Base-by-base conservation (phyloP, 257 asterid species). In the Striga asiatica region DNA sequence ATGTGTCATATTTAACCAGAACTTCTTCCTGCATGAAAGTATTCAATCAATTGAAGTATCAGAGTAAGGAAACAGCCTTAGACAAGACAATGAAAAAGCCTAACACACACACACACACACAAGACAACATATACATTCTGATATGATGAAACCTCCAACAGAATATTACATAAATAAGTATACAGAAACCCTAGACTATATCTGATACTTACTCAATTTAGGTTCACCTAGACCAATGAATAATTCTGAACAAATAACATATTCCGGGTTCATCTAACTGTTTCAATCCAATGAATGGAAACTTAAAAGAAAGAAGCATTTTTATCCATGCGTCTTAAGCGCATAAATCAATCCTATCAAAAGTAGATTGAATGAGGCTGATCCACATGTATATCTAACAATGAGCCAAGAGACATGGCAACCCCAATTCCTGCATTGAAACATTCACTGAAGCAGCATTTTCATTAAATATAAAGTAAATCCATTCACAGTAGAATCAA, bases 1-100 rank as follows among this genome's bases (percentile, higher is more conserved):
- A 71, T 60, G 75, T 66, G 54, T 58, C 76, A 70, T 72, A 82
- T 41, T 68, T 73, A 52, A 39, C 70, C 60, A 67, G 85, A 69
- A 74, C 59, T 17, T 81, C 91, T 61, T 80, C 97, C 97, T 88
- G 79, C 71, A 71, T 38, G 57, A 61, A 59, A 62, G 47, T 65
- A 65, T 19, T 22, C 14, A 12, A 69, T 54, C 22, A 63, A 58
- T 58, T 37, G 22, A 49, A 54, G 31, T 32, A 62, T 60, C 32
- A 38, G 37, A 61, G 55, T 22, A 28, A 58, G 31, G 58, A 29
- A 29, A 61, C 19, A 47, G 27, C 42, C 70, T 19, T 18, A 48
- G 31, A 14, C 50, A 60, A 19, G 29, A 32, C 51, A 51, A 70
- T 19, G 22, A 45, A 60, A 58, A 58, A 0, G 12, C 13, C 27